Conservation (phyloP, 2,329 filamentous ascomycete genomes). For the Xylaria hypoxylon region DNA sequence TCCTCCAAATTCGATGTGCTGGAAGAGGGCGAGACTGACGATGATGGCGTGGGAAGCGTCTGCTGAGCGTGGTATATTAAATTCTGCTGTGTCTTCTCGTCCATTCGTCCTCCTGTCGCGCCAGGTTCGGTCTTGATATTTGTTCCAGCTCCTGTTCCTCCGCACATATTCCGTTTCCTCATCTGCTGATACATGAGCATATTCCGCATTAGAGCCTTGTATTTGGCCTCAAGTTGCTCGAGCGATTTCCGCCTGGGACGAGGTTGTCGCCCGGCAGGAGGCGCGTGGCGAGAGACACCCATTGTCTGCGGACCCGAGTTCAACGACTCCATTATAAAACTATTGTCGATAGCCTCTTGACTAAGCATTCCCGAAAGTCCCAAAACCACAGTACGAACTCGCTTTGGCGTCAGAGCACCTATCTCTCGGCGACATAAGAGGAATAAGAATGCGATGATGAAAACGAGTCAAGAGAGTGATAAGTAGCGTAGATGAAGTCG, state of each 20-base stretch:
- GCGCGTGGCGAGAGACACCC: conserved; percentile 28
- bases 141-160: conserved; percentile 20
- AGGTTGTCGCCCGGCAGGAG: conserved; percentile 34
- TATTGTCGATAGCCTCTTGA: conserved; percentile 11
- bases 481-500: conserved; percentile 17
- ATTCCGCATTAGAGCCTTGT: conserved; percentile 45
- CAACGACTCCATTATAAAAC: conserved; percentile 23
- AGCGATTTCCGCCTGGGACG: conserved; percentile 40
- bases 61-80: conserved; percentile 34
- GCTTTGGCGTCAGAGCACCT: conserved; percentile 22
- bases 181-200: conserved; percentile 43
- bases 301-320: conserved; percentile 26
- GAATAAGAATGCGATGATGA: conserved; percentile 4
- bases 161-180: conserved; percentile 29
- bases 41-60: conserved; percentile 31
- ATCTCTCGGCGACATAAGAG: conserved; percentile 13
- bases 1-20: conserved; percentile 32
- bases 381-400: conserved; percentile 1
- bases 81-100: conserved; percentile 33
- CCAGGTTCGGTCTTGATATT: conserved; percentile 24
- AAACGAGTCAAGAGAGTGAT: conserved; percentile 21
- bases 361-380: conserved; percentile 7
- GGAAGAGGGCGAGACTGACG: conserved; percentile 35
- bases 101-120: conserved; percentile 22
- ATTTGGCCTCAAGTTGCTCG: conserved; percentile 42